These are phyloP conservation scores for Ensete ventricosum DNA, from an alignment of 176 grass and related monocot genomes.

Conservation along the genomic window DNA sequence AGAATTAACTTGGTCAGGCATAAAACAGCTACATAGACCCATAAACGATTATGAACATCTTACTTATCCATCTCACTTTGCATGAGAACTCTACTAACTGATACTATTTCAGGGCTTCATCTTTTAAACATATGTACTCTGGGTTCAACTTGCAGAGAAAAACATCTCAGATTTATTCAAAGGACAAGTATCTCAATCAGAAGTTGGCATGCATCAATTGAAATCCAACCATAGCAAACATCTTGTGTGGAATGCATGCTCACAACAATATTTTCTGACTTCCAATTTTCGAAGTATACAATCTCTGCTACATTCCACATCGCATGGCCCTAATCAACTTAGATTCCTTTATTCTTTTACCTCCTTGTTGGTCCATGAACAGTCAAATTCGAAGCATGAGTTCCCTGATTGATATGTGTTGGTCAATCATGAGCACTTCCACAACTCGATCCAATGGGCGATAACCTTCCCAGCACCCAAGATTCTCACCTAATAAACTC, in stretches of 20 bases:
- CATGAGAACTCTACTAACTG: neutral
- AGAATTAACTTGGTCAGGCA: neutral
- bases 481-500: neutral
- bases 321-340: neutral
- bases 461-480: neutral
- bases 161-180: neutral
- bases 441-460: too few relatives aligned
- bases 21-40: neutral
- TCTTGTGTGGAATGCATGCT: neutral
- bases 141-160: too few relatives aligned
- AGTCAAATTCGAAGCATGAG: too few relatives aligned
- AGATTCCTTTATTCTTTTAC: too few relatives aligned
- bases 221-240: neutral
- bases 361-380: too few relatives aligned
- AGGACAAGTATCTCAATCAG: neutral
- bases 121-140: too few relatives aligned
- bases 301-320: neutral
- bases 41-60: neutral
- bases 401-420: too few relatives aligned
- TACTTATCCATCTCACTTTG: neutral
- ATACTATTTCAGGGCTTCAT: too few relatives aligned
- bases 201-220: neutral
- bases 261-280: neutral
- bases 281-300: neutral
- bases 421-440: too few relatives aligned